Base-by-base conservation (phyloP, 2,329 filamentous ascomycete species). In the Exserohilum rostratum region DNA sequence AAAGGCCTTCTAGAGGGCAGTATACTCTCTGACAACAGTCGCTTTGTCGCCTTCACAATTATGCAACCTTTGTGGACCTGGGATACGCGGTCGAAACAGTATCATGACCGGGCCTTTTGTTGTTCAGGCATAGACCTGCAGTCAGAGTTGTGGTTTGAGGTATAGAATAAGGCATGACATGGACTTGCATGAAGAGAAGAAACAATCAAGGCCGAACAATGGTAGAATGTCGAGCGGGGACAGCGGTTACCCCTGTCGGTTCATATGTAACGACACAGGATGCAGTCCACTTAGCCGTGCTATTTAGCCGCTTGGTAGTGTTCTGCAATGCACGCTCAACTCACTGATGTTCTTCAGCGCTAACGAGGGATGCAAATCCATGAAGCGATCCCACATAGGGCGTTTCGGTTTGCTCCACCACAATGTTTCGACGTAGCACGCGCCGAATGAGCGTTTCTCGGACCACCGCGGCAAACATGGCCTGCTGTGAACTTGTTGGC, bases 321-420 rank as follows among this genome's bases (percentile, higher is more conserved):
- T 18, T 40, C 5, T 22, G 4, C 22, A 27, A n/a, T 31, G 38
- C 15, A 6, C 15, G 12, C 18, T 49, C 27, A 13, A 34, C 11
- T 22, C 13, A 10, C 27, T 13, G 15, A 18, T 9, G 39, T 22
- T 3, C 20, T 39, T 34, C 18, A 7, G 18, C 39, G 47, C 47
- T 9, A 51, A 38, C 18, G 22, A 30, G 10, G 34, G 12, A 54
- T 35, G 18, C 13, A 38, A 25, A 50, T 46, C 60, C 64, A 35
- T 57, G 62, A 27, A 39, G 45, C 60, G 65, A 67, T 62, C 63
- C 50, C 46, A 50, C 65, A 58, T n/a, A 46, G 42, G 40, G 40
- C 47, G 65, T 68, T 68, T 68, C 60, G 57, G 29, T 10, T 40
- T 20, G 64, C 57, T 59, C 57, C 60, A 60, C 62, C 54, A 47